phyloP scores from a whole-genome alignment of 768 basidiomycete species.

The Candolleomyces aberdarensis region DNA sequence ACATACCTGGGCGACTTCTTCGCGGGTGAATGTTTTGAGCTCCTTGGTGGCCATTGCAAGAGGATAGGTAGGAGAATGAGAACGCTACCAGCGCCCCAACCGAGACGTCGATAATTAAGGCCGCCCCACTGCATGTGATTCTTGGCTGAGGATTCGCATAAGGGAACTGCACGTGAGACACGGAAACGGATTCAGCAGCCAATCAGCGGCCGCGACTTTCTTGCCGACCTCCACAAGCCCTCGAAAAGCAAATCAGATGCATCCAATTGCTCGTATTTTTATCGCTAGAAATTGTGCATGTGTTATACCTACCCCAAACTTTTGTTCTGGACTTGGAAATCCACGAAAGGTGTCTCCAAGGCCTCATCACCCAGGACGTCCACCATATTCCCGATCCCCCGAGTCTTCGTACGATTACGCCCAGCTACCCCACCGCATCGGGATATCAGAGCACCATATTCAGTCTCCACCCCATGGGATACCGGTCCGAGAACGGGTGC shows the following conservation, averaged over 20 bases:
- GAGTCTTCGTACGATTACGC: no score
- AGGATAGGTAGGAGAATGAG: not conserved
- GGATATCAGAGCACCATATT: no score
- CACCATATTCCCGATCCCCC: no score
- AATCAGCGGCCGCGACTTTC: constrained; percentile 3
- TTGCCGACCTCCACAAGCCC: no score
- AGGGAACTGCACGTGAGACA: not conserved
- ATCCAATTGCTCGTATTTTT: not conserved
- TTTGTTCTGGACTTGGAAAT: no score
- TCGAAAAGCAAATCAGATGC: not conserved
- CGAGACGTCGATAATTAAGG: constrained; percentile 1
- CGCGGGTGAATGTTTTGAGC: constrained; percentile 34
- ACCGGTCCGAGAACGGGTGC: no score
- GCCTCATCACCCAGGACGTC: no score
- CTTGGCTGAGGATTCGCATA: constrained; percentile 1
- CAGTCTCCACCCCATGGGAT: no score
- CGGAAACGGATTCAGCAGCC: constrained; percentile 1
- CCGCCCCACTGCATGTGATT: constrained; percentile 10
- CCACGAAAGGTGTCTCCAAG: no score
- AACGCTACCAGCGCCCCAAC: not conserved
- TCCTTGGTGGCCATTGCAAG: constrained; percentile 32
- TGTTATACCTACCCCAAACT: not conserved
- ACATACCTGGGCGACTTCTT: constrained; percentile 42
- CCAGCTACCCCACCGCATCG: no score
- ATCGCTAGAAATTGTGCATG: not conserved